Evolutionary conservation across 352 stramenopile species (phyloP).

Genomic region (Phytophthora ramorum): DNA sequence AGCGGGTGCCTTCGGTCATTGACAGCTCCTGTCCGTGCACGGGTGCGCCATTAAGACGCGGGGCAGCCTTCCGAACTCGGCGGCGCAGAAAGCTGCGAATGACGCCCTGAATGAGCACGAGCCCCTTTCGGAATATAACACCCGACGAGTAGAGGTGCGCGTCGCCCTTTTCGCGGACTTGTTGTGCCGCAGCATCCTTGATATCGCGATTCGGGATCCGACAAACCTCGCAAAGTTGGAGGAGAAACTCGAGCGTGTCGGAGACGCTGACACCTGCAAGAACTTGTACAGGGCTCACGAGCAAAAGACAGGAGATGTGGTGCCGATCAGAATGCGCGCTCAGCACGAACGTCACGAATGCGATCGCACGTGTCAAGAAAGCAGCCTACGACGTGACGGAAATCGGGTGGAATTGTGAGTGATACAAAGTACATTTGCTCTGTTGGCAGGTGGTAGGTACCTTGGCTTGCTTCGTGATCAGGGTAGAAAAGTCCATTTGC

Average conservation of each 20-base stretch:
- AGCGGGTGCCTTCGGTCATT: constrained; percentile 65
- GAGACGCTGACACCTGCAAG: constrained; percentile 70
- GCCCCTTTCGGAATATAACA: constrained; percentile 73
- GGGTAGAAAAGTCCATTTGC: constrained; percentile 67
- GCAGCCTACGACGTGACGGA: constrained; percentile 46
- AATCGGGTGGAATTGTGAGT: not conserved
- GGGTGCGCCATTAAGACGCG: not conserved
- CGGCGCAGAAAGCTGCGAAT: constrained; percentile 77
- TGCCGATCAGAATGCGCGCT: constrained; percentile 37
- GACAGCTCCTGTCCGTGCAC: constrained; percentile 19
- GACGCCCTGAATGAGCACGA: constrained; percentile 75
- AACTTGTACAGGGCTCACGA: constrained; percentile 85
- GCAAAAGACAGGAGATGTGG: constrained; percentile 70
- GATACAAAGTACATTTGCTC: not conserved
- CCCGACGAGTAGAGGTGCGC: constrained; percentile 73
- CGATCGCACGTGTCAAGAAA: constrained; percentile 79
- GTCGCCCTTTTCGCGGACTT: constrained; percentile 73
- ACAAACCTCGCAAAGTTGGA: constrained; percentile 75
- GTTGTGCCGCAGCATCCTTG: constrained; percentile 59
- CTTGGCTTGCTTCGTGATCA: constrained; percentile 82
- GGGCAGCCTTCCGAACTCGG: constrained; percentile 37
- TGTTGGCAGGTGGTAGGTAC: constrained; percentile 9
- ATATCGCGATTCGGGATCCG: constrained; percentile 48
- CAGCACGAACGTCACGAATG: constrained; percentile 77
- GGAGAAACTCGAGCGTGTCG: constrained; percentile 78